Base-by-base conservation (phyloP, 306 rosid species). In the Delonix regia region DNA sequence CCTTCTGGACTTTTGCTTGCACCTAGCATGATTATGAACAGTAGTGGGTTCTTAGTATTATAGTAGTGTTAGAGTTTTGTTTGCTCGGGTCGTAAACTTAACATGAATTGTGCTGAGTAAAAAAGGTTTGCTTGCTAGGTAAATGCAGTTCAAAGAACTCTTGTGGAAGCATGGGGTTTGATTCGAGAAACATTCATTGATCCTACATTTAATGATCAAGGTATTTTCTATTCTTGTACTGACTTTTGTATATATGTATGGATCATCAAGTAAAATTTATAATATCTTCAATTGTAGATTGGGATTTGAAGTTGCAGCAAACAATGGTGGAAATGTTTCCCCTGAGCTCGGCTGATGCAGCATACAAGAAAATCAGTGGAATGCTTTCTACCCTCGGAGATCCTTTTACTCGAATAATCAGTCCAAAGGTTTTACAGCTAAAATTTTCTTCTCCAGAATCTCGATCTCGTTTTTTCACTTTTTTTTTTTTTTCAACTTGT, bases 261-360 rank as follows among this genome's bases (percentile, higher is more conserved):
- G 15, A 2, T 66, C 52, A 66, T 66, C 52, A n/a, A 19, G 24
- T 38, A 28, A 66, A 67, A 13, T 22, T 22, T 41, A 67, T 42
- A 39, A 5, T 19, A 21, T 41, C 13, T 42, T 56, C 62, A 28
- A 81, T 64, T 83, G 82, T 68, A 95, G 99, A 95, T 86, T 91
- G 99, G 99, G 99, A 95, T 81, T 81, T 79, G 77, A 92, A 91
- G 87, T 86, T 92, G 87, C 96, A 95, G 82, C 98, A 95, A 86
- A 95, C 98, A 57, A 95, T 95, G 99, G 97, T 90, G 78, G 99
- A 95, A 83, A 95, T 95, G 91, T 95, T 95, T 87, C 96, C 98
- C 52, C 88, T 95, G 79, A 84, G 86, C 64, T 89, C 99, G 12
- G 93, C 91, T 0, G 99, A 95, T 82, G 98, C 93, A 36, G 99